phyloP scores from a whole-genome alignment of 2,329 filamentous ascomycete species.

The Xylariaceae sp. region DNA sequence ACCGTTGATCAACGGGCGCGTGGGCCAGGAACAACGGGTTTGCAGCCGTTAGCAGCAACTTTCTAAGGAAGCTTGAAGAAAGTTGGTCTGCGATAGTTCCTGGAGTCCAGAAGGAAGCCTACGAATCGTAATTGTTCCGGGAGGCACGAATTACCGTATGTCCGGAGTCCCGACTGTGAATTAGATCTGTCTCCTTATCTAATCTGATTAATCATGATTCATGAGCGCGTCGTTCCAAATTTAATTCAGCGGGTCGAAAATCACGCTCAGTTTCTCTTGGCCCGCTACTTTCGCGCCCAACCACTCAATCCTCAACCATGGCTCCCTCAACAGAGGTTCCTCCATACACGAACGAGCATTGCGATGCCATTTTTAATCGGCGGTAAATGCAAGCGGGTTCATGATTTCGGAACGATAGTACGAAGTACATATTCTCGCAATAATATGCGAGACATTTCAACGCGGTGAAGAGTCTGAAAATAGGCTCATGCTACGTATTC shows the following conservation, averaged over 20 bases:
- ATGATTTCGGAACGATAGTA: neutral
- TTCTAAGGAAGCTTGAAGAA: neutral
- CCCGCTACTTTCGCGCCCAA: neutral
- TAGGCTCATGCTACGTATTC: neutral
- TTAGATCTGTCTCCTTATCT: neutral
- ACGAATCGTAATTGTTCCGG: too few species aligned
- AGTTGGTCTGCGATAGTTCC: neutral
- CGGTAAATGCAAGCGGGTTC: neutral
- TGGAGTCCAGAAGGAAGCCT: too few species aligned
- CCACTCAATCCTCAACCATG: neutral
- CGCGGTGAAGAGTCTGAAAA: neutral
- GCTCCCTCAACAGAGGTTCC: neutral
- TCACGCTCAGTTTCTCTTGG: neutral
- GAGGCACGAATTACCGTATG: too few species aligned
- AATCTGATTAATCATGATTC: neutral
- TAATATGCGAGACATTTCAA: neutral
- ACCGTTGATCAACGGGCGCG: neutral
- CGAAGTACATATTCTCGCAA: neutral
- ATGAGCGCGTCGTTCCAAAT: neutral
- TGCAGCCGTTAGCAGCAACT: neutral
- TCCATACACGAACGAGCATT: neutral
- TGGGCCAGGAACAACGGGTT: neutral
- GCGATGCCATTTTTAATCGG: neutral
- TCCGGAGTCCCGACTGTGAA: too few species aligned
- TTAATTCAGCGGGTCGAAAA: neutral